A percentile compares a stretch with the other conserved stretches of the same genome.
Evolutionary conservation across 768 basidiomycete genomes (phyloP).

Genomic region (Sporobolomyces phaffii): DNA sequence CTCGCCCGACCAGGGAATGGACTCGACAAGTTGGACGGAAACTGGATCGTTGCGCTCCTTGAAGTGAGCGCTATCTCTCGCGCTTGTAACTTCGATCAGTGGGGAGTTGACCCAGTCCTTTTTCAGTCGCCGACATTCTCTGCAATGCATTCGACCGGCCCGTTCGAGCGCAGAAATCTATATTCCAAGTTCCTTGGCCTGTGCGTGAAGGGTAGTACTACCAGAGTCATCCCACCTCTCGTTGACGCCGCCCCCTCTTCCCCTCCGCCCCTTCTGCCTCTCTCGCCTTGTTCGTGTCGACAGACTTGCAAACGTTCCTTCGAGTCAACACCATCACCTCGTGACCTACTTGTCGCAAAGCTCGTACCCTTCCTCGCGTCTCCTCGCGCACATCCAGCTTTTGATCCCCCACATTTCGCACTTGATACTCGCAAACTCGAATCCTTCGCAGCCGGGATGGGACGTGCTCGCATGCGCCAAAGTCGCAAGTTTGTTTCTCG

Average conservation of each 20-base stretch:
- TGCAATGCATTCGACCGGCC: not conserved
- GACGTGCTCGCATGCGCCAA: constrained; percentile 1
- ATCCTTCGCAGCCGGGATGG: constrained; percentile 4
- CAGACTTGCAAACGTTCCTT: constrained; percentile 15
- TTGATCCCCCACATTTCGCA: not conserved
- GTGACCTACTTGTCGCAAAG: constrained; percentile 13
- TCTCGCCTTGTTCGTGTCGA: no score
- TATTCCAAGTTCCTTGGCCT: constrained; percentile 22
- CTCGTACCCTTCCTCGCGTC: not conserved
- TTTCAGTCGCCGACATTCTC: constrained; percentile 14
- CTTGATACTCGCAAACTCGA: not conserved
- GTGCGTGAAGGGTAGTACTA: no score
- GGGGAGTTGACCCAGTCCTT: no score
- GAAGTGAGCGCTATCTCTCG: constrained; percentile 18
- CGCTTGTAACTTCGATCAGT: no score
- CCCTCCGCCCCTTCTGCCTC: not conserved
- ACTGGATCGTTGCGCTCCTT: constrained; percentile 18
- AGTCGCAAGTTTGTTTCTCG: constrained; percentile 16
- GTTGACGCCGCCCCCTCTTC: no score
- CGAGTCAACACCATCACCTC: constrained; percentile 10
- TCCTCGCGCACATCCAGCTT: constrained; percentile 13
- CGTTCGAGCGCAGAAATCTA: not conserved
- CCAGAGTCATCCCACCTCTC: no score
- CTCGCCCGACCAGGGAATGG: constrained; percentile 11
- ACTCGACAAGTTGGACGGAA: not conserved